A percentile compares a stretch with the other conserved stretches of the same genome.
Evolutionary conservation across 768 basidiomycete species (phyloP).

Genomic region (Psilocybe sp.): DNA sequence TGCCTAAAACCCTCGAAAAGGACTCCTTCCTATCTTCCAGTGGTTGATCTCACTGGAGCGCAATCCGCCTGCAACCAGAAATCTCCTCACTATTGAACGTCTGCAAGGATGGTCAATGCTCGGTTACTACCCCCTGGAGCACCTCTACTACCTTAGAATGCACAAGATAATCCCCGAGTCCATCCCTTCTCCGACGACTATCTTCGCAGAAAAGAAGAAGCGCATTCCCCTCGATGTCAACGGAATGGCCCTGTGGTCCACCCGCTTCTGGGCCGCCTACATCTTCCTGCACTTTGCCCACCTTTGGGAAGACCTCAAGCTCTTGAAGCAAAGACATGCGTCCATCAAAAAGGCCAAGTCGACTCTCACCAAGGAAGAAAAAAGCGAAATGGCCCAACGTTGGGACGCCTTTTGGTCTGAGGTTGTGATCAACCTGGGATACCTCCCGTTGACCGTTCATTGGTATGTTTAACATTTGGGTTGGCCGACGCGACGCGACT

Average conservation of each 20-base stretch:
- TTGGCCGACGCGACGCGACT: background rate
- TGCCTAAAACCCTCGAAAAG: conserved; percentile 29
- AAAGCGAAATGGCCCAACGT: conserved; percentile 50
- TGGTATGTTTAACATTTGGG: conserved; percentile 49
- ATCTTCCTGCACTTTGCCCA: conserved; percentile 75
- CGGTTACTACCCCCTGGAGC: conserved; percentile 76
- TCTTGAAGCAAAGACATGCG: conserved; percentile 54
- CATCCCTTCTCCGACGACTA: conserved; percentile 42
- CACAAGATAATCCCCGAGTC: conserved; percentile 59
- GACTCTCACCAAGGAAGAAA: conserved; percentile 45
- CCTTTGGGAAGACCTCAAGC: conserved; percentile 61
- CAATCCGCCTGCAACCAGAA: conserved; percentile 66
- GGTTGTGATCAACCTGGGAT: conserved; percentile 65
- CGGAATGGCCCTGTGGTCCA: conserved; percentile 64
- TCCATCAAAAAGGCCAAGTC: conserved; percentile 58
- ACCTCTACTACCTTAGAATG: conserved; percentile 63
- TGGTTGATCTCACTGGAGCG: conserved; percentile 78
- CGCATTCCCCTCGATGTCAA: conserved; percentile 43
- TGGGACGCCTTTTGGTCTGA: conserved; percentile 75
- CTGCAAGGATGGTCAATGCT: conserved; percentile 81
- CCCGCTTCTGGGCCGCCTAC: conserved; percentile 80
- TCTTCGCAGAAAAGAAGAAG: conserved; percentile 40
- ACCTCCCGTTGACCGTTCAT: conserved; percentile 82
- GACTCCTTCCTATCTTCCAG: conserved; percentile 74
- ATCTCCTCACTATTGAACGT: conserved; percentile 73